Evolutionary conservation across 306 rosid species (phyloP).

Genomic region (Delonix regia): DNA sequence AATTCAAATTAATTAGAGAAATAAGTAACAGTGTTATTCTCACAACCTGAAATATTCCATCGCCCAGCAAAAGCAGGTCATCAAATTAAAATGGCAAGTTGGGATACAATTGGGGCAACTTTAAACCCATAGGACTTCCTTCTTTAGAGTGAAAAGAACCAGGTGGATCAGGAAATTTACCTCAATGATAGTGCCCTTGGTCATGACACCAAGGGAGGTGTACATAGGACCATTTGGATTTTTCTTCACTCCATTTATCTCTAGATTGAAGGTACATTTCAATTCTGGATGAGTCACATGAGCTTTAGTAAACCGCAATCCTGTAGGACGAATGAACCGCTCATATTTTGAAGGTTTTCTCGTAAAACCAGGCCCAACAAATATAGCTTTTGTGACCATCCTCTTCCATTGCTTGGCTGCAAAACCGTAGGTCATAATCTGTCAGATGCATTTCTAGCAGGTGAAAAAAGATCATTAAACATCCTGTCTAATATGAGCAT

Average conservation of each 20-base stretch:
- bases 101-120: not conserved
- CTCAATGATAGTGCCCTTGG: constrained; percentile 95
- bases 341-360: constrained; percentile 97
- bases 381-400: constrained; percentile 94
- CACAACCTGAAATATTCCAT: not conserved
- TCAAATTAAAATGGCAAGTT: not conserved
- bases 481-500: not conserved
- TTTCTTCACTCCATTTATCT: constrained; percentile 90
- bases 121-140: not conserved
- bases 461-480: not conserved
- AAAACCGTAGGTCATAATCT: constrained; percentile 22
- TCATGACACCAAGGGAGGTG: constrained; percentile 88
- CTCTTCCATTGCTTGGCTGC: constrained; percentile 97
- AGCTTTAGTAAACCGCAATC: constrained; percentile 87
- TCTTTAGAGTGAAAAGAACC: constrained; percentile 11
- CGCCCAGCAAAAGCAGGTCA: not conserved
- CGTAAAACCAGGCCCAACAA: constrained; percentile 90
- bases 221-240: constrained; percentile 93
- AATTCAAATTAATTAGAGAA: constrained; percentile 21
- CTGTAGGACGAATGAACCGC: constrained; percentile 87
- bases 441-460: constrained; percentile 17
- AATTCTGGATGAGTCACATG: constrained; percentile 98
- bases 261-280: constrained; percentile 89
- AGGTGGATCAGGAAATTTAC: constrained; percentile 38
- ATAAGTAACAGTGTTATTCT: not conserved